phyloP scores from a whole-genome alignment of 176 grass and related monocot genomes.

The Secale cereale region DNA sequence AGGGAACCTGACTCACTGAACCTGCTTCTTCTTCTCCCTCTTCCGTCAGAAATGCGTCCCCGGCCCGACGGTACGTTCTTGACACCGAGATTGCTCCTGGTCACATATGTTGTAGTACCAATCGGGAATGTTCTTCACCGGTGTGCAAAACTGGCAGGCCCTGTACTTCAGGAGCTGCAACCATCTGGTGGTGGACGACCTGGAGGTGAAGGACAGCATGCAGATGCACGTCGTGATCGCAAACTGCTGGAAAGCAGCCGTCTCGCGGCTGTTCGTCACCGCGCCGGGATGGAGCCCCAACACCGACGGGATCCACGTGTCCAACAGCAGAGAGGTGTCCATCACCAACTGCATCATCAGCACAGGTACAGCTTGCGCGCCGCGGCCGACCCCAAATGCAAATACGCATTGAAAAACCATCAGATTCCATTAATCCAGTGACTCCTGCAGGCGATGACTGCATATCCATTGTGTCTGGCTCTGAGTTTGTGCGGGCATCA shows the following conservation, averaged over 20 bases:
- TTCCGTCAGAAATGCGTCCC: slow-evolving; percentile 50
- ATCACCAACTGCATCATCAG: slow-evolving; percentile 58
- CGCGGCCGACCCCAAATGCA: neutral
- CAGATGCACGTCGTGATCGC: slow-evolving; percentile 64
- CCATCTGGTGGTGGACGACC: slow-evolving; percentile 46
- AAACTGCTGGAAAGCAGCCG: slow-evolving; percentile 33
- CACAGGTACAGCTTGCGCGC: slow-evolving; percentile 74
- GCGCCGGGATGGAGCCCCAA: slow-evolving; percentile 72
- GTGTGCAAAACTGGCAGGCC: slow-evolving; percentile 49
- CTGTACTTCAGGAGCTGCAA: slow-evolving; percentile 50
- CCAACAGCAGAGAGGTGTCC: slow-evolving; percentile 39
- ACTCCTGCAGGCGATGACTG: slow-evolving; percentile 89
- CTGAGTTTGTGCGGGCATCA: slow-evolving; percentile 38
- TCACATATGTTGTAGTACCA: neutral
- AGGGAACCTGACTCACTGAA: neutral
- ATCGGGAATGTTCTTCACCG: slow-evolving; percentile 10
- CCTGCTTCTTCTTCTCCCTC: neutral
- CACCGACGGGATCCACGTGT: slow-evolving; percentile 77
- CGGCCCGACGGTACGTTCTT: slow-evolving; percentile 60
- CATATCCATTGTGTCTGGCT: slow-evolving; percentile 76
- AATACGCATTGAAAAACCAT: neutral
- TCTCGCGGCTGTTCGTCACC: slow-evolving; percentile 55
- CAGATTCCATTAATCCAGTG: neutral
- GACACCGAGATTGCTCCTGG: neutral
- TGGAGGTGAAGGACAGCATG: slow-evolving; percentile 55